A percentile compares a stretch with the other conserved stretches of the same genome.
Conservation (phyloP, 163 green algal species). For the Scenedesmus sp. region DNA sequence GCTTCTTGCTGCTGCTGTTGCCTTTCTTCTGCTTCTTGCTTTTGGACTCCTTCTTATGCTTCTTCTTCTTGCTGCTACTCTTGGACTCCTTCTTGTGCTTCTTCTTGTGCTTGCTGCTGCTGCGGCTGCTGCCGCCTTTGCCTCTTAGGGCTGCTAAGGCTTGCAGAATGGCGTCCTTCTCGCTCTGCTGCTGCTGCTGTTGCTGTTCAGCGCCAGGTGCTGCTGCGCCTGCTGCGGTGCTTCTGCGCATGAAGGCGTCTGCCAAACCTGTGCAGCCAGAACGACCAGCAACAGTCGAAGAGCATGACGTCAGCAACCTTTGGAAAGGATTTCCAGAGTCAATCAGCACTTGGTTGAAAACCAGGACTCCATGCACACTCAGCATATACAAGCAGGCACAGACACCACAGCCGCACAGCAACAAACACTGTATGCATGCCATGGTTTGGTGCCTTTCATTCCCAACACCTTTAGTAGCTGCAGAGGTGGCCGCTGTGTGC, state of each 20-base stretch:
- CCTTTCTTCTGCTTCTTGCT: constrained; percentile 45
- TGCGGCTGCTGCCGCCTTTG: constrained; percentile 57
- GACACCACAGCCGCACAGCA: too few relatives aligned
- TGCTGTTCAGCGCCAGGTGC: constrained; percentile 1
- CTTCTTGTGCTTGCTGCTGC: constrained; percentile 59
- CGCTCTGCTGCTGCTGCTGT: constrained; percentile 46
- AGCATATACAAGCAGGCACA: too few relatives aligned
- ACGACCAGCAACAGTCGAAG: background rate
- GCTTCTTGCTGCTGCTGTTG: constrained; percentile 30
- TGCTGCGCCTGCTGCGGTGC: background rate
- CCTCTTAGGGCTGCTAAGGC: constrained; percentile 64
- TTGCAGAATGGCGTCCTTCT: constrained; percentile 69
- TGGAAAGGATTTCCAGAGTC: too few relatives aligned
- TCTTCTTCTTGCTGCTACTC: constrained; percentile 54
- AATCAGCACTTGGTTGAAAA: too few relatives aligned
- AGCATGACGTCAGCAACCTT: background rate
- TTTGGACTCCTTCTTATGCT: constrained; percentile 57
- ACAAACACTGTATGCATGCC: too few relatives aligned
- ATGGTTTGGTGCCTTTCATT: too few relatives aligned
- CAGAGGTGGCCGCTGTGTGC: too few relatives aligned
- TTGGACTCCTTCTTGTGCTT: constrained; percentile 60
- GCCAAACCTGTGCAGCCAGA: constrained; percentile 1
- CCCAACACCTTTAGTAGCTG: too few relatives aligned
- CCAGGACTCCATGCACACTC: too few relatives aligned
- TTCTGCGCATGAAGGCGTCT: constrained; percentile 51